A percentile compares a stretch with the other conserved stretches of the same genome.
These are phyloP conservation scores for Yarrowia phangngaensis DNA, from an alignment of 805 yeast species.

Conservation along the genomic window DNA sequence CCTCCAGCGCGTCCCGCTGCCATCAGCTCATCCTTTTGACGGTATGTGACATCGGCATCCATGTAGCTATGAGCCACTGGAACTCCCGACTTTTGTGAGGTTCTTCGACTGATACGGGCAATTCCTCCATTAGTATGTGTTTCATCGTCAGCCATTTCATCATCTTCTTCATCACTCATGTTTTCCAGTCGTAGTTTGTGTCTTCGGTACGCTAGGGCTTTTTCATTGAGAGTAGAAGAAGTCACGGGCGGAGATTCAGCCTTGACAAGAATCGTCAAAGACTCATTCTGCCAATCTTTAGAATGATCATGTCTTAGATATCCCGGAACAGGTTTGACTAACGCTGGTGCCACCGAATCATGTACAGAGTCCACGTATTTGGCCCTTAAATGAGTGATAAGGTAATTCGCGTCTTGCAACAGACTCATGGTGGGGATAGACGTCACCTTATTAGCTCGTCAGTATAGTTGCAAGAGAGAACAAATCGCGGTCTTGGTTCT, in stretches of 20 bases:
- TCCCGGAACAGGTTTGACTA: conserved; percentile 32
- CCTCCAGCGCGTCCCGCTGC: conserved; percentile 1
- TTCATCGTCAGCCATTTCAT: conserved; percentile 19
- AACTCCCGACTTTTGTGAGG: conserved; percentile 15
- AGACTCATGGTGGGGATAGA: conserved; percentile 7
- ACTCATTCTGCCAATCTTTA: conserved; percentile 20
- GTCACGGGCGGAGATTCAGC: conserved; percentile 36
- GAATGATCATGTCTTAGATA: conserved; percentile 20
- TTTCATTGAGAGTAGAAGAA: conserved; percentile 27
- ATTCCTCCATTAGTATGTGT: conserved; percentile 21
- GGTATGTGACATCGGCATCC: conserved; percentile 15
- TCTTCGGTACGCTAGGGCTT: conserved; percentile 8
- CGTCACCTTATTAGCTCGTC: not conserved
- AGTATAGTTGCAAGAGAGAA: too few species aligned
- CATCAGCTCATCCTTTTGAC: conserved; percentile 3
- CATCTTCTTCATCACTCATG: conserved; percentile 11
- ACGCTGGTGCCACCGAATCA: conserved; percentile 35
- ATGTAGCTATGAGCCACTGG: conserved; percentile 19
- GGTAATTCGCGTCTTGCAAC: conserved; percentile 31
- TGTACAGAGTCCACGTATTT: conserved; percentile 35
- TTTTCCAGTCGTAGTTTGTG: conserved; percentile 16
- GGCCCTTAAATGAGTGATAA: conserved; percentile 36
- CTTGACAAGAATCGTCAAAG: conserved; percentile 15
- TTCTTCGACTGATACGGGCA: conserved; percentile 5
- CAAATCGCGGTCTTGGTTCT: too few species aligned